Evolutionary conservation across 1,284 basidiomycete species (phyloP).

Genomic region (Hemileia vastatrix): DNA sequence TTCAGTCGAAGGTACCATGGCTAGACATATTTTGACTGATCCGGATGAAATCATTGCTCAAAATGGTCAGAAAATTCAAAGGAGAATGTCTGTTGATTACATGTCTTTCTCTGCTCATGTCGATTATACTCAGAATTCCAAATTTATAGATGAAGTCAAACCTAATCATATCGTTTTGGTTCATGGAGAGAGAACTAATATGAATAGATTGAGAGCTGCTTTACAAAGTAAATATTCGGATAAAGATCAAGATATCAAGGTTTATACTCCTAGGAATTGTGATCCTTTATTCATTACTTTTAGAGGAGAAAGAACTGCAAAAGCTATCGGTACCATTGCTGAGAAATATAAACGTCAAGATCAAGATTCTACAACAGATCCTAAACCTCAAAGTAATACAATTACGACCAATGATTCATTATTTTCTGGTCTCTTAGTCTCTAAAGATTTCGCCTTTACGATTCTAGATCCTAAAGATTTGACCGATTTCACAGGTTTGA

Average conservation of each 20-base stretch:
- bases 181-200: slow-evolving; percentile 88
- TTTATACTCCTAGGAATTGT: slow-evolving; percentile 87
- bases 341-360: slow-evolving; percentile 35
- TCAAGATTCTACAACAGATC: not conserved
- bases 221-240: slow-evolving; percentile 83
- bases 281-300: slow-evolving; percentile 83
- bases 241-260: slow-evolving; percentile 85
- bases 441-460: slow-evolving; percentile 96
- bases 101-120: slow-evolving; percentile 98
- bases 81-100: slow-evolving; percentile 84
- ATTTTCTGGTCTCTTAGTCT: slow-evolving; percentile 74
- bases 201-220: slow-evolving; percentile 78
- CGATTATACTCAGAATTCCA: slow-evolving; percentile 90
- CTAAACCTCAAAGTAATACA: not conserved
- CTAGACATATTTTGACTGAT: slow-evolving; percentile 82
- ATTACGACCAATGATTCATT: slow-evolving; percentile 38
- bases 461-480: slow-evolving; percentile 87
- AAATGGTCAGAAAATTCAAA: slow-evolving; percentile 73
- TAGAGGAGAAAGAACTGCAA: slow-evolving; percentile 84
- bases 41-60: slow-evolving; percentile 76
- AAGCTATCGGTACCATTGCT: slow-evolving; percentile 88
- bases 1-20: slow-evolving; percentile 91
- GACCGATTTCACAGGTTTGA: slow-evolving; percentile 84
- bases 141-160: slow-evolving; percentile 88
- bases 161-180: slow-evolving; percentile 91